Base-by-base conservation (phyloP, 768 basidiomycete species). In the Boletus sp. region DNA sequence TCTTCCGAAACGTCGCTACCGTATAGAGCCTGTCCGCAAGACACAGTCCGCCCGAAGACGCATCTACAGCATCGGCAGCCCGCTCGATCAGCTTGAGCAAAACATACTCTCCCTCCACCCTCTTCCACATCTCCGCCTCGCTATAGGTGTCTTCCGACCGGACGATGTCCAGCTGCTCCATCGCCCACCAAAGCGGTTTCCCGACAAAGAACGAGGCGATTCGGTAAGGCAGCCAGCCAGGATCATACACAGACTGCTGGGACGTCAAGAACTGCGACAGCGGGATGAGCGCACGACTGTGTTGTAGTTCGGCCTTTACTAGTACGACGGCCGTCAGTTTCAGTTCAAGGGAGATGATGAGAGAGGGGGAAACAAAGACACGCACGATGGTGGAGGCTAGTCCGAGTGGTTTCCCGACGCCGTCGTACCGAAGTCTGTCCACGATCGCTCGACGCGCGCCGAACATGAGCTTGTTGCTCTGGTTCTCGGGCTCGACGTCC, bases 121-220 rank as follows among this genome's bases (percentile, higher is more conserved):
- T 56, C 70, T 79, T 74, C 86, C 82, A 83, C 51, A 74, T 69
- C 50, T 78, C 74, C 7, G 64, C 62, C 37, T 78, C 76, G 37
- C 72, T 72, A 25, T 77, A 72, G 30, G 70, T 73, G 25, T 87
- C 86, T 44, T 89, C 87, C 3, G 72, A 64, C 19, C 81, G 82
- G 7, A 88, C 81, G 4, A 93, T 71, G 25, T 83, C 86, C n/a
- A 86, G 74, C 58, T 90, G 89, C 57, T 87, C 84, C 53, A 94
- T 78, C 3, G 87, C 84, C 92, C 92, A 94, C 88, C 87, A 91
- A 2, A 94, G 73, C 3, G 92, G 91, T 62, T 82, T 84, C 7
- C 85, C 89, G 7, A 93, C 77, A 8, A 93, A 74, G 53, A 80
- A 87, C 10, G 87, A 77, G 3, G 81, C 88, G 47, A 91, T 76